Conservation (phyloP, 257 asterid genomes). For the Nicotiana undulata region DNA sequence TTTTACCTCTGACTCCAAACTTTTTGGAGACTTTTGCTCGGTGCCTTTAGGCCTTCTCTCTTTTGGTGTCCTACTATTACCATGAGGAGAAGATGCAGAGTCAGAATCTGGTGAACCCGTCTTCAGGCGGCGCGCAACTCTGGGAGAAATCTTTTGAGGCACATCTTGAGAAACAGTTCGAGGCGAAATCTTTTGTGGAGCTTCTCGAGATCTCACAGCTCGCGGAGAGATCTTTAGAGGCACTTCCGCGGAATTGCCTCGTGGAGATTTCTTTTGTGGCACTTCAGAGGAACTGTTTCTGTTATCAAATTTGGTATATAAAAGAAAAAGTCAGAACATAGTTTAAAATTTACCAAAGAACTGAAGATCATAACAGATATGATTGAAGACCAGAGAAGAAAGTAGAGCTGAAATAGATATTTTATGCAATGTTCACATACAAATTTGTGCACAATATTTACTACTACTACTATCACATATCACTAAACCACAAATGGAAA, state of each 20-base stretch:
- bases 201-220: slow-evolving; percentile 22
- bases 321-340: neutral
- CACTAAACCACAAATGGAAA: neutral
- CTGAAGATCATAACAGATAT: neutral
- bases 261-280: slow-evolving; percentile 39
- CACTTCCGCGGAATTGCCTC: slow-evolving; percentile 24
- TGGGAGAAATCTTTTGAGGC: slow-evolving; percentile 41
- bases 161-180: slow-evolving; percentile 21
- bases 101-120: slow-evolving; percentile 44
- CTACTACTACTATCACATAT: neutral
- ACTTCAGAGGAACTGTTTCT: slow-evolving; percentile 44
- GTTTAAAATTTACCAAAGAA: neutral
- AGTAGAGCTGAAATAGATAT: neutral
- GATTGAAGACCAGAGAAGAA: neutral
- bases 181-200: slow-evolving; percentile 30
- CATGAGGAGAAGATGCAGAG: slow-evolving; percentile 52
- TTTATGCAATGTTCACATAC: neutral
- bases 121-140: slow-evolving; percentile 73
- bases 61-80: slow-evolving; percentile 36
- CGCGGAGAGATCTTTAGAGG: slow-evolving; percentile 38
- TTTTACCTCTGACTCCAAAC: slow-evolving; percentile 60
- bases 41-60: slow-evolving; percentile 57
- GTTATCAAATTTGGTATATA: neutral
- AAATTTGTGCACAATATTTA: neutral
- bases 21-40: slow-evolving; percentile 45